Evolutionary conservation across 2,329 filamentous ascomycete genomes (phyloP), one percentile per base, ranked within the genome.

Genomic region (Cladophialophora psammophila): DNA sequence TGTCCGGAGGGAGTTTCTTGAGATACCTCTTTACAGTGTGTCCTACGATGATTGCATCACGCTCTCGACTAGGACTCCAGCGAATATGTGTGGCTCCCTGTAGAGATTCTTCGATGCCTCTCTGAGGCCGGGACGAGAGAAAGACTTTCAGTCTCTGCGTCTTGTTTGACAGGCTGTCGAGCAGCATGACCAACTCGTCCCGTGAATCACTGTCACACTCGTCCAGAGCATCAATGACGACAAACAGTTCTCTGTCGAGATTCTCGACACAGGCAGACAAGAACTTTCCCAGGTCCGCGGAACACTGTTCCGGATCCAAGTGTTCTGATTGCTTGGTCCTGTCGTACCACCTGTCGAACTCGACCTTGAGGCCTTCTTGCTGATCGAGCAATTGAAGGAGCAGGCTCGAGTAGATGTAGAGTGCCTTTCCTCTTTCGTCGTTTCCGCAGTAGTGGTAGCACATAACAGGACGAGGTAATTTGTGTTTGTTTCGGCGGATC

Each of bases 361-460:
- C 40, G n/a, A 45, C 40, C 40, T 45, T 45, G 40, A 45, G n/a
- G 8, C 40, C 40, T 45, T 45, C 40, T 45, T 45, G 40, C 40
- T 45, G 40, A 9, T 45, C 40, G n/a, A 45, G 40, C 8, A 45
- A 18, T 18, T 45, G 40, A 5, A 45, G 40, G 40, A 45, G n/a
- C 5, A 45, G 40, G 15, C 40, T 45, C n/a, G 40, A 45, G n/a
- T 18, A 45, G 40, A 45, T 18, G 40, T 45, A 18, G 15, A 45
- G 40, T 45, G 15, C 40, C n/a, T 18, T 45, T 9, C 15, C 40
- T 18, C 40, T 45, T 45, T 45, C 40, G 8, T 18, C 40, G 12
- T 18, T 45, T 5, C 4, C 40, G 40, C 40, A 45, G 40, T 45
- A 45, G 18, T 45, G 40, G 40, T 45, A 45, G 40, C 40, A 45